Base-by-base conservation (phyloP, 1,284 basidiomycete genomes). In the Sphagnurus paluster region DNA sequence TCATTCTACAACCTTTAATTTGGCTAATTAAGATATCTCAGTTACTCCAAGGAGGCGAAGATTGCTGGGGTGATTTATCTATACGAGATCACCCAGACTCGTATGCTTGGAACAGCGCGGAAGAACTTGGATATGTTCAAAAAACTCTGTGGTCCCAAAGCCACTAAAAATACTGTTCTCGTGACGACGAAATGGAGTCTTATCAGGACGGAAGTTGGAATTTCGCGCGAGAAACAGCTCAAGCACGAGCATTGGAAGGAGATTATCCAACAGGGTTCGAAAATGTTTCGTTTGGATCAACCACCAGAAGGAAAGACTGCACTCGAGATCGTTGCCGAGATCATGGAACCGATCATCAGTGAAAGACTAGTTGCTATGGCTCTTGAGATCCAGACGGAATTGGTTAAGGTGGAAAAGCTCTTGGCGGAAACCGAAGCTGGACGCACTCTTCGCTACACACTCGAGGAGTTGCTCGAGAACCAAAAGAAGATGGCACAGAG, bases 1-100 rank as follows among this genome's bases (percentile, higher is more conserved):
- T n/a, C n/a, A n/a, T n/a, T n/a, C n/a, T n/a, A n/a, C n/a, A n/a
- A n/a, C n/a, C n/a, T n/a, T n/a, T n/a, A n/a, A n/a, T n/a, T n/a
- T n/a, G n/a, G n/a, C n/a, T n/a, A n/a, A n/a, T n/a, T n/a, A n/a
- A n/a, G n/a, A n/a, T n/a, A n/a, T n/a, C n/a, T n/a, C n/a, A 35
- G 34, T n/a, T 35, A 20, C 34, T 11, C 10, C 5, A 35, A 35
- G 14, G 23, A 35, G 4, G 14, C 14, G 26, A 28, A 34, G 32
- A n/a, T 32, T 16, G 36, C 13, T 17, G 43, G 36, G 2, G 10
- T 43, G 21, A 28, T 43, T 11, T 28, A 43, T 23, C 21, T 43
- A 6, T 34, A 35, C 30, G 33, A 43, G 19, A 43, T 43, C 19
- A 19, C 32, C 23, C 24, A n/a, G 2, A 1, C 3, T 16, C 21